Evolutionary conservation across 2,329 filamentous ascomycete species (phyloP).

Genomic region (Fusarium sp.): DNA sequence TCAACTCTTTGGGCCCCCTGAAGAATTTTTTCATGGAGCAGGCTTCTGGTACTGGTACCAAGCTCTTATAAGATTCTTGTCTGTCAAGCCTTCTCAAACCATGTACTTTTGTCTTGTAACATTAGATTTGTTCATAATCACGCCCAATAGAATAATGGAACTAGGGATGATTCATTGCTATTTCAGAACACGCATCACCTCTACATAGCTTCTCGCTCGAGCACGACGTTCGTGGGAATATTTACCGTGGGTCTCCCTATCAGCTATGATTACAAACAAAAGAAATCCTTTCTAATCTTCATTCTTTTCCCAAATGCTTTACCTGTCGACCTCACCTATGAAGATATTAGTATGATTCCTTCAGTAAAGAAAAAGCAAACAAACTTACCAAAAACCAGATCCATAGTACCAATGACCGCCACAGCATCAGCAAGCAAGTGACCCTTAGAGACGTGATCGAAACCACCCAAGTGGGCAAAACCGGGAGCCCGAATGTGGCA

Average conservation of each 20-base stretch:
- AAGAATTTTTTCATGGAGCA: constrained; percentile 90
- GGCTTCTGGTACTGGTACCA: constrained; percentile 67
- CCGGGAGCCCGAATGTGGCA: constrained; percentile 98
- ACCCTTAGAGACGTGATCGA: constrained; percentile 92
- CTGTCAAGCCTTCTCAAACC: background rate
- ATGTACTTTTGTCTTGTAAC: constrained; percentile 33
- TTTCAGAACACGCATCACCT: constrained; percentile 41
- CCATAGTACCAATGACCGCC: constrained; percentile 92
- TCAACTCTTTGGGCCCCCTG: constrained; percentile 79
- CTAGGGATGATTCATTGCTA: constrained; percentile 45
- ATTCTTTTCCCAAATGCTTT: constrained; percentile 51
- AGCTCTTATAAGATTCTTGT: constrained; percentile 51
- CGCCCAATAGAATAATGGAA: constrained; percentile 19
- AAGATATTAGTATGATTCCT: constrained; percentile 54
- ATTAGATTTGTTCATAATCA: constrained; percentile 32
- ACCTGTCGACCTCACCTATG: constrained; percentile 72
- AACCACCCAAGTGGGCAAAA: constrained; percentile 93
- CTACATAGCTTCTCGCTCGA: constrained; percentile 46
- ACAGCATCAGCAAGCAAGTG: constrained; percentile 97
- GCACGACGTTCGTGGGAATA: constrained; percentile 52
- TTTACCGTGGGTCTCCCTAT: constrained; percentile 53
- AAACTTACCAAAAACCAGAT: constrained; percentile 84
- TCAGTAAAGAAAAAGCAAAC: background rate
- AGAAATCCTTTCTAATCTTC: constrained; percentile 50
- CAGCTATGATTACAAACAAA: constrained; percentile 59